A percentile compares a stretch with the other conserved stretches of the same genome.
Evolutionary conservation across 2,329 filamentous ascomycete genomes (phyloP).

Genomic region (Geosmithia putterillii): DNA sequence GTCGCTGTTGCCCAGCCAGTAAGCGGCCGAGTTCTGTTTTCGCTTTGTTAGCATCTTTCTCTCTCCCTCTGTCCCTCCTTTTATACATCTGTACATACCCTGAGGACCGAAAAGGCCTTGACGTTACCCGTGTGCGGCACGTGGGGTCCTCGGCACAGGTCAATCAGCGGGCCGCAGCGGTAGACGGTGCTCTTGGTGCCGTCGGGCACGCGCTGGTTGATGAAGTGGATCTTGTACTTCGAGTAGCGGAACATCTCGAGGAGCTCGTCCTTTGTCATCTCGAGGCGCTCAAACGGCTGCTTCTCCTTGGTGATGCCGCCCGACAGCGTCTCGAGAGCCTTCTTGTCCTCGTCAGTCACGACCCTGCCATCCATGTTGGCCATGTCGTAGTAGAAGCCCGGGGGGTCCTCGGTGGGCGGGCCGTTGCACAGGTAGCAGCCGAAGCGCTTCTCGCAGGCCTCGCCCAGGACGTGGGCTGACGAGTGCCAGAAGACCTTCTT

Average conservation of each 20-base stretch:
- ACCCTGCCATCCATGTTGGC: slow-evolving; percentile 45
- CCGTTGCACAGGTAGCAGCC: slow-evolving; percentile 90
- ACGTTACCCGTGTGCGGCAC: slow-evolving; percentile 85
- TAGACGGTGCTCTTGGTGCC: slow-evolving; percentile 91
- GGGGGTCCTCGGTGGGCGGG: slow-evolving; percentile 66
- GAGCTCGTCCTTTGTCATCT: slow-evolving; percentile 80
- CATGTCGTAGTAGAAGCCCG: slow-evolving; percentile 97
- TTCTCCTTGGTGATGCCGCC: slow-evolving; percentile 88
- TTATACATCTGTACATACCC: slow-evolving; percentile 24
- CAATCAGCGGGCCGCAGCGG: slow-evolving; percentile 83
- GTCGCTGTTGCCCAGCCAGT: slow-evolving; percentile 86
- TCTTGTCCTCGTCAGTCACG: slow-evolving; percentile 71
- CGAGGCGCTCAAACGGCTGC: slow-evolving; percentile 84
- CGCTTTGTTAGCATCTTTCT: slow-evolving; percentile 13
- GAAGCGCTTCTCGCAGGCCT: slow-evolving; percentile 82
- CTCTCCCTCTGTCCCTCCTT: slow-evolving; percentile 2
- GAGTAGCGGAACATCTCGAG: slow-evolving; percentile 94
- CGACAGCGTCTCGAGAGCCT: slow-evolving; percentile 70
- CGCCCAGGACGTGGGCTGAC: slow-evolving; percentile 88
- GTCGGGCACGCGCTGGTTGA: slow-evolving; percentile 57
- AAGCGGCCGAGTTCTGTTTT: slow-evolving; percentile 58
- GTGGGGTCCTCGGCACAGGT: slow-evolving; percentile 90
- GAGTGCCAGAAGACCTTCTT: slow-evolving; percentile 98
- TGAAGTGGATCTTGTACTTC: slow-evolving; percentile 97
- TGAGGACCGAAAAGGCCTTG: slow-evolving; percentile 90